These are phyloP conservation scores for Bidens hawaiensis DNA, from an alignment of 140 eudicot species.

Conservation along the genomic window DNA sequence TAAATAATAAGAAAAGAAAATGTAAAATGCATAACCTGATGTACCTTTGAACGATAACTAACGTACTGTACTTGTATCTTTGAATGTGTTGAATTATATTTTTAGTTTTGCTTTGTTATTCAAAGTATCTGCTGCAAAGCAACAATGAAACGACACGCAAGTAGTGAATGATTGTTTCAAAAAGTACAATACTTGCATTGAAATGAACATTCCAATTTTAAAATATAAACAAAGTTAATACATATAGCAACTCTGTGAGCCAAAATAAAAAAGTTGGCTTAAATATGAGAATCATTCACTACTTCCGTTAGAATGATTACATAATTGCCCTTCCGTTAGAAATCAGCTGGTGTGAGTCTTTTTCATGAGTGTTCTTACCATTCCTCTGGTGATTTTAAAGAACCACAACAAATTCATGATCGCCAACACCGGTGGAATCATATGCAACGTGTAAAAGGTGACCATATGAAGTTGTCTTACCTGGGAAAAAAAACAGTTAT, in stretches of 20 bases:
- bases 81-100: too few relatives aligned
- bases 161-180: too few relatives aligned
- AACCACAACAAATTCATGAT: slow-evolving; percentile 74
- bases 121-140: too few relatives aligned
- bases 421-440: slow-evolving; percentile 46
- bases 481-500: slow-evolving; percentile 28
- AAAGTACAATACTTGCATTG: neutral
- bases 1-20: neutral
- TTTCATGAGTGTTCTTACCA: slow-evolving; percentile 65
- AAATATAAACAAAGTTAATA: slow-evolving; percentile 3
- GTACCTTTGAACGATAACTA: neutral
- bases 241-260: slow-evolving; percentile 4
- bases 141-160: too few relatives aligned
- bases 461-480: slow-evolving; percentile 46
- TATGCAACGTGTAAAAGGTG: slow-evolving; percentile 58
- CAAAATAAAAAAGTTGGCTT: neutral
- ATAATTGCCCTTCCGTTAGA: slow-evolving; percentile 30
- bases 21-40: too few relatives aligned
- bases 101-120: too few relatives aligned
- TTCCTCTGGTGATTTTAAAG: slow-evolving; percentile 68
- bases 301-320: slow-evolving; percentile 26
- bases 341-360: slow-evolving; percentile 34
- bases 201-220: neutral
- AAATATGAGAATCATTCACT: slow-evolving; percentile 8
- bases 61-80: neutral